phyloP scores from a whole-genome alignment of 257 asterid species.

The Solanum peruvianum region DNA sequence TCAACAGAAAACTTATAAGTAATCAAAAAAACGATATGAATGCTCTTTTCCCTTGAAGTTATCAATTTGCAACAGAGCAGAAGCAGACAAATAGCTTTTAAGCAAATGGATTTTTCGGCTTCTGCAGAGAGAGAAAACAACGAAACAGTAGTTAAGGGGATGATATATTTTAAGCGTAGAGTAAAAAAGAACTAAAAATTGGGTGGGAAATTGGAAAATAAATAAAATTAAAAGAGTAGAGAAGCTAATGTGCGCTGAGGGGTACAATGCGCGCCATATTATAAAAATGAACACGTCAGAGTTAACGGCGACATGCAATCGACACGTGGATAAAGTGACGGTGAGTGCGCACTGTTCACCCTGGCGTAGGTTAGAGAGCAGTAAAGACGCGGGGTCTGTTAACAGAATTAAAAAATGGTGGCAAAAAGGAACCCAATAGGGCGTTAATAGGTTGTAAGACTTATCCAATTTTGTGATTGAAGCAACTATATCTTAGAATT shows the following conservation, averaged over 20 bases:
- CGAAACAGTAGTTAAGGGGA: not conserved
- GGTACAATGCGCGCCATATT: not conserved
- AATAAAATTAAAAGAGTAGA: not conserved
- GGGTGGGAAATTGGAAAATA: slow-evolving; percentile 6
- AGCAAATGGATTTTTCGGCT: not conserved
- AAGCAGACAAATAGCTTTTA: not conserved
- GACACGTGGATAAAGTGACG: slow-evolving; percentile 3
- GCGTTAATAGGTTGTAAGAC: not conserved
- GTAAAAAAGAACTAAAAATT: not conserved
- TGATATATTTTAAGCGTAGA: slow-evolving; percentile 7
- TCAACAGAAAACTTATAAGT: not conserved
- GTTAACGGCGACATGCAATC: not conserved
- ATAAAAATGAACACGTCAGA: not conserved
- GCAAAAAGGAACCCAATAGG: not conserved
- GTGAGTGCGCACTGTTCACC: not conserved
- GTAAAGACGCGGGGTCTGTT: not conserved
- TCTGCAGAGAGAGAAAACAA: not conserved
- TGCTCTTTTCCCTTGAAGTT: not conserved
- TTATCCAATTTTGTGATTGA: not conserved
- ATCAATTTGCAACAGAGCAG: not conserved
- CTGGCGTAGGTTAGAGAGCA: slow-evolving; percentile 2
- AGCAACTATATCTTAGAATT: too few species aligned
- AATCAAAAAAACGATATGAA: not conserved
- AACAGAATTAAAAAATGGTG: not conserved
- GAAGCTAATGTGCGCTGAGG: slow-evolving; percentile 5